Conservation (phyloP, 371 early-diverging fungal species). For the Saksenaea oblongispora region DNA sequence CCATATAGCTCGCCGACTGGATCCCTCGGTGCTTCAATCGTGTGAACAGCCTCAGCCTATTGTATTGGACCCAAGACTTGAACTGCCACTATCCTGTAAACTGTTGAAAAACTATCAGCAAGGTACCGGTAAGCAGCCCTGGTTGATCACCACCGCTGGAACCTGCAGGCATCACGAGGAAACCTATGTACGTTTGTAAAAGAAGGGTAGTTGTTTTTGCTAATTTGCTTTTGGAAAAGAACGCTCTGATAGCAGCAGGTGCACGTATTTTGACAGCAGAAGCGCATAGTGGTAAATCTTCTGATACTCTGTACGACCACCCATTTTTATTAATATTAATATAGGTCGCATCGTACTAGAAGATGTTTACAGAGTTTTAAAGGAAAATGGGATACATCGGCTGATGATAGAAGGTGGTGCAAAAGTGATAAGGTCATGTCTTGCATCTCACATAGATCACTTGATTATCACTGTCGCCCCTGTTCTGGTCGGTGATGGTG, state of each 20-base stretch:
- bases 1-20: slow-evolving; percentile 24
- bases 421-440: slow-evolving; percentile 70
- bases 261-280: slow-evolving; percentile 40
- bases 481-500: slow-evolving; percentile 60
- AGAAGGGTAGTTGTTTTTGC: slow-evolving; percentile 11
- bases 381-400: slow-evolving; percentile 34
- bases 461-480: slow-evolving; percentile 85
- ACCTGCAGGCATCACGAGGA: background rate
- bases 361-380: slow-evolving; percentile 27
- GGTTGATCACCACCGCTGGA: slow-evolving; percentile 27
- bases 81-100: slow-evolving; percentile 26
- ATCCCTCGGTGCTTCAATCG: slow-evolving; percentile 4
- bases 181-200: background rate
- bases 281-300: slow-evolving; percentile 9
- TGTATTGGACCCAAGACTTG: slow-evolving; percentile 74
- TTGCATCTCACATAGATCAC: slow-evolving; percentile 51
- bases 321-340: background rate
- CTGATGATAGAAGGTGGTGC: slow-evolving; percentile 97
- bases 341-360: slow-evolving; percentile 7
- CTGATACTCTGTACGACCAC: background rate
- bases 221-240: slow-evolving; percentile 13
- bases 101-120: slow-evolving; percentile 31
- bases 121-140: slow-evolving; percentile 28
- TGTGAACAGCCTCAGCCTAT: slow-evolving; percentile 76
- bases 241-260: slow-evolving; percentile 47